Evolutionary conservation across 768 basidiomycete genomes (phyloP), one percentile per base, ranked within the genome.

Genomic region (Boletales sp.): DNA sequence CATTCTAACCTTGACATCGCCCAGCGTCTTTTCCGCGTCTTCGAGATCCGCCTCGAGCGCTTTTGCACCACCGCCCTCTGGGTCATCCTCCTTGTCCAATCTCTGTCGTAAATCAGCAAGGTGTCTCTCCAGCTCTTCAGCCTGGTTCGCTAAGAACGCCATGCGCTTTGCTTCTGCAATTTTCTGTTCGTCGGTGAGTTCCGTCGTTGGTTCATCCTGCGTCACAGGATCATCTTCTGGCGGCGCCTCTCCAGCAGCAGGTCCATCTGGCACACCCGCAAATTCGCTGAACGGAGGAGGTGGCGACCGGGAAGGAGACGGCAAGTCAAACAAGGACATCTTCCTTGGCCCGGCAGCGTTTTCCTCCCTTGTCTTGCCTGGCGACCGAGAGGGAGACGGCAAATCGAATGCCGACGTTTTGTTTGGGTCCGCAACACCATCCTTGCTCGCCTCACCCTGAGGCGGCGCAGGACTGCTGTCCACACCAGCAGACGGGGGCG

Each of bases 221-320:
- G 55, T 55, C 7, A 53, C 39, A 2, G 48, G 41, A 6, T 59
- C 66, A 28, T 50, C 37, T 9, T 17, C 39, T 15, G 35, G 37
- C 17, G 44, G 45, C 15, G 21, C 49, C 9, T 48, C 57, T 28
- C 41, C 55, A 42, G 40, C 49, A 39, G 44, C 48, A 41, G 15
- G 4, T 36, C 15, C 4, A 13, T 49, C 51, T 4, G 31, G 41
- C 33, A 44, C 49, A 14, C 55, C 57, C 13, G 17, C 51, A 10
- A 62, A 51, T 30, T 66, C 61, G 6, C 37, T 62, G 31, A 63
- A 70, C 1, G 66, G 56, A 12, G 66, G 66, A 5, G 68, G 66
- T 8, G 66, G 66, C 10, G 60, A 43, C 6, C 53, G 3, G 4
- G 44, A 14, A n/a, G 55, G 51, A 36, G 57, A 15, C 4, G 53